Percentiles rank a stretch among this genome's conserved stretches.
Evolutionary conservation across 1,284 basidiomycete species (phyloP).

Genomic region (Violaceomyces palustris): DNA sequence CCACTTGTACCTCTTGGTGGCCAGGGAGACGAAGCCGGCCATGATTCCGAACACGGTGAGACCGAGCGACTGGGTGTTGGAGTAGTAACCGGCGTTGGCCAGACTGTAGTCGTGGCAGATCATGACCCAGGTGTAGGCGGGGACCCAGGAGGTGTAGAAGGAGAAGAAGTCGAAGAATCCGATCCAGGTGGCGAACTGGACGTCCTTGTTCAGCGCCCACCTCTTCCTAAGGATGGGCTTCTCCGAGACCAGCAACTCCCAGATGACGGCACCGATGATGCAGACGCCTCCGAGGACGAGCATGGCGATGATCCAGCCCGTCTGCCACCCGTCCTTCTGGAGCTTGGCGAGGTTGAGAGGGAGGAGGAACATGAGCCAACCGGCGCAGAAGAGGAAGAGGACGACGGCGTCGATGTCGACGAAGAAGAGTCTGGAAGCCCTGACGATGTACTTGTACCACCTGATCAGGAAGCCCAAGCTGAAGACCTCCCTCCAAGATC

Average conservation of each 20-base stretch:
- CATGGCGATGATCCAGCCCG: conserved; percentile 47
- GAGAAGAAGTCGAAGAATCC: conserved; percentile 50
- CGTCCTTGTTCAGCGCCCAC: conserved; percentile 47
- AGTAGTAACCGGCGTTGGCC: conserved; percentile 37
- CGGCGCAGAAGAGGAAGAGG: conserved; percentile 44
- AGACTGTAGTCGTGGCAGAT: conserved; percentile 26
- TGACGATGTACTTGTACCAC: conserved; percentile 1
- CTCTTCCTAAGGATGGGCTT: conserved; percentile 40
- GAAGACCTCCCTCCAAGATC: not conserved
- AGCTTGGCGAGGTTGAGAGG: conserved; percentile 35
- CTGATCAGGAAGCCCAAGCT: not conserved
- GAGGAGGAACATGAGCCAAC: conserved; percentile 45
- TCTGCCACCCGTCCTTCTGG: conserved; percentile 30
- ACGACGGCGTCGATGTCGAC: conserved; percentile 44
- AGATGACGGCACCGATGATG: conserved; percentile 32
- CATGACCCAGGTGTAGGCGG: conserved; percentile 30
- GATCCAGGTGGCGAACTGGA: conserved; percentile 41
- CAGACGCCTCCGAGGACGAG: conserved; percentile 40
- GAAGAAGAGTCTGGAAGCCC: conserved; percentile 22
- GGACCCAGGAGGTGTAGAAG: conserved; percentile 43
- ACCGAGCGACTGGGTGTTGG: conserved; percentile 39
- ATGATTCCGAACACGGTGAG: conserved; percentile 48
- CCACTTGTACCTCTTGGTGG: conserved; percentile 49
- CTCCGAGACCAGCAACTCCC: conserved; percentile 33
- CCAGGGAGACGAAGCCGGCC: conserved; percentile 38